Evolutionary conservation across 768 basidiomycete genomes (phyloP), one percentile per base, ranked within the genome.

Genomic region (Agaricus sinodeliciosus): DNA sequence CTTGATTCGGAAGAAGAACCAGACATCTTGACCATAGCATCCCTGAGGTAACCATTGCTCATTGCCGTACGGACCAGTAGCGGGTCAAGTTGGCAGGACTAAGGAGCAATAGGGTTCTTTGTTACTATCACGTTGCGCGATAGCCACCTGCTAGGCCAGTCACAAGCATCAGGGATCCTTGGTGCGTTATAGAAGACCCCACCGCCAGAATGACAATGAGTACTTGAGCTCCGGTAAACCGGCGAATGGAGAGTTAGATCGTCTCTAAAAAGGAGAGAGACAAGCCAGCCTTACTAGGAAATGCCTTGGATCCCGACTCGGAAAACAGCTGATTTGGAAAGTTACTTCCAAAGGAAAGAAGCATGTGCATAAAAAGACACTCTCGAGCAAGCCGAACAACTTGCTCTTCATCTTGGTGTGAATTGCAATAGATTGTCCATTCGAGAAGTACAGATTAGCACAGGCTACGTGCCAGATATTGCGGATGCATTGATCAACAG

Each of bases 221-320:
- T 31, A 5, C 6, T 31, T 31, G 3, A 11, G 31, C 31, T 22
- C 22, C 22, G 22, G 22, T 22, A 22, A 22, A 22, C 22, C 22
- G 22, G 22, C 3, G 22, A 22, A 22, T 22, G 22, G 22, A 22
- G 3, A 1, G 22, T 22, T 22, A 22, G 22, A 22, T 22, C 22
- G 34, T 15, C 13, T 35, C 13, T 35, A 9, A 35, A 35, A 35
- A 35, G 34, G 34, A 51, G 40, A n/a, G 42, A 54, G 40, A 45
- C 12, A 37, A 9, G 13, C 44, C 44, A 18, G 13, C 44, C 44
- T 12, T 46, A 46, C 9, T 31, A 41, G 52, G 52, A 41, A 54
- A 25, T 45, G 27, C 15, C 3, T 54, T 42, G 37, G 46, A 46
- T 47, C 52, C 52, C 52, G 52, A 54, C 45, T 54, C 52, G 52